These are phyloP conservation scores for Saturnispora diversa DNA, from an alignment of 805 yeast genomes.

Conservation along the genomic window DNA sequence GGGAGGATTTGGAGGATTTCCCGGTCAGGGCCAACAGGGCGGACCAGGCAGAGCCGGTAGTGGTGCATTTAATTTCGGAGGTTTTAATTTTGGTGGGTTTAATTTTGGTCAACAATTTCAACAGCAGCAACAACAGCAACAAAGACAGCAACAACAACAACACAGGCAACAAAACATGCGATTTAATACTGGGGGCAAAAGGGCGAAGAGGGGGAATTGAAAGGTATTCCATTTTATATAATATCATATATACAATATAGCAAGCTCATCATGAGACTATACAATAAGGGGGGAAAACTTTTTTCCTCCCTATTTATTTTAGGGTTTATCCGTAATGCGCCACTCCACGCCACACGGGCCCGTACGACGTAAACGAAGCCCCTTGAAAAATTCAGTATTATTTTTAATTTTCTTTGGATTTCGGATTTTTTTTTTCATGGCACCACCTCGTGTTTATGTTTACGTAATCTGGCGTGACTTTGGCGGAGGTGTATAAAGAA, in stretches of 20 bases:
- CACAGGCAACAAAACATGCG: too few relatives aligned
- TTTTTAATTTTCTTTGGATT: too few relatives aligned
- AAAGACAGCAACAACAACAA: background rate
- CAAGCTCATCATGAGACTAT: too few relatives aligned
- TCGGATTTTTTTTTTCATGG: slow-evolving; percentile 3
- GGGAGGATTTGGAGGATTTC: slow-evolving; percentile 1
- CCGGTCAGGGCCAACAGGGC: slow-evolving; percentile 4
- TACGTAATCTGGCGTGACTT: slow-evolving; percentile 14
- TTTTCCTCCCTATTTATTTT: too few relatives aligned
- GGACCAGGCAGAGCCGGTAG: slow-evolving; percentile 11
- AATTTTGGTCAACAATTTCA: slow-evolving; percentile 8
- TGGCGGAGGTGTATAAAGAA: slow-evolving; percentile 7
- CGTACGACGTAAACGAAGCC: background rate
- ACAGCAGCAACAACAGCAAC: background rate
- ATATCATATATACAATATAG: too few relatives aligned
- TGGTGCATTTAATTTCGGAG: slow-evolving; percentile 9
- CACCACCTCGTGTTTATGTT: slow-evolving; percentile 8
- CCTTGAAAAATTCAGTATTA: too few relatives aligned
- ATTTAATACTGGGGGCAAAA: too few relatives aligned
- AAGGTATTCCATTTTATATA: too few relatives aligned
- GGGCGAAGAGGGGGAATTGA: background rate
- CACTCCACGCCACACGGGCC: background rate
- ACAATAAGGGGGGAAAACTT: too few relatives aligned
- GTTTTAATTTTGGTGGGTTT: slow-evolving; percentile 4
- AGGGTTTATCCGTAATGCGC: too few relatives aligned